These are phyloP conservation scores for Sungouiella blattae DNA, from an alignment of 805 yeast genomes.

Conservation along the genomic window DNA sequence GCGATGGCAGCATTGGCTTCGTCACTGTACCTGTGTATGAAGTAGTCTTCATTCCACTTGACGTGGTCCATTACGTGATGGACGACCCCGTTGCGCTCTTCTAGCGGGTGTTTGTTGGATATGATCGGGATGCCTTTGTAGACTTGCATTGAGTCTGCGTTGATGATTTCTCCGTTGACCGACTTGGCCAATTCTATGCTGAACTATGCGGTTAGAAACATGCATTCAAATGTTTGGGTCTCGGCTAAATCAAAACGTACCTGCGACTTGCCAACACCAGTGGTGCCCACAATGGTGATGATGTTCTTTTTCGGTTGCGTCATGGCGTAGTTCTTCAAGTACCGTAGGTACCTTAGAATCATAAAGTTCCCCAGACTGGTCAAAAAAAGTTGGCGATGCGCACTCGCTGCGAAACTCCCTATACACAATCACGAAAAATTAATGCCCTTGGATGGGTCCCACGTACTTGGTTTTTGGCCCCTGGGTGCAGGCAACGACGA, in stretches of 20 bases:
- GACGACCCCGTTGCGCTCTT: constrained; percentile 66
- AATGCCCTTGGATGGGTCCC: constrained; percentile 9
- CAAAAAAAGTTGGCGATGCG: neutral
- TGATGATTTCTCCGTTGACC: constrained; percentile 83
- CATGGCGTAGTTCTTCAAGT: constrained; percentile 24
- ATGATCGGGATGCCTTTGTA: constrained; percentile 69
- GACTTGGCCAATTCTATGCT: constrained; percentile 74
- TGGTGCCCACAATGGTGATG: constrained; percentile 80
- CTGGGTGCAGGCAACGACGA: constrained; percentile 9
- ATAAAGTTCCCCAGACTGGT: constrained; percentile 5
- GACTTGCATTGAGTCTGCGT: constrained; percentile 97
- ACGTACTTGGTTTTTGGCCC: constrained; percentile 4
- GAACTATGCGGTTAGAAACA: constrained; percentile 34
- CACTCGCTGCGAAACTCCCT: neutral
- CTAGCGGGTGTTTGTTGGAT: constrained; percentile 87
- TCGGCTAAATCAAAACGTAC: constrained; percentile 25
- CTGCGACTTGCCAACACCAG: constrained; percentile 95
- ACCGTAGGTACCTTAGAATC: constrained; percentile 15
- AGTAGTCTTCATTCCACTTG: constrained; percentile 76
- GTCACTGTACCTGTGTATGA: constrained; percentile 68
- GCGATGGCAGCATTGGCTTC: constrained; percentile 66
- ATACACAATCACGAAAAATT: constrained; percentile 5
- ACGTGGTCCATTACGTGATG: constrained; percentile 91
- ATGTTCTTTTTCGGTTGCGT: constrained; percentile 36
- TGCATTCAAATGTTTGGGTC: neutral